Evolutionary conservation across 2,329 filamentous ascomycete species (phyloP).

Genomic region (Sporothrix pseudoabietina): DNA sequence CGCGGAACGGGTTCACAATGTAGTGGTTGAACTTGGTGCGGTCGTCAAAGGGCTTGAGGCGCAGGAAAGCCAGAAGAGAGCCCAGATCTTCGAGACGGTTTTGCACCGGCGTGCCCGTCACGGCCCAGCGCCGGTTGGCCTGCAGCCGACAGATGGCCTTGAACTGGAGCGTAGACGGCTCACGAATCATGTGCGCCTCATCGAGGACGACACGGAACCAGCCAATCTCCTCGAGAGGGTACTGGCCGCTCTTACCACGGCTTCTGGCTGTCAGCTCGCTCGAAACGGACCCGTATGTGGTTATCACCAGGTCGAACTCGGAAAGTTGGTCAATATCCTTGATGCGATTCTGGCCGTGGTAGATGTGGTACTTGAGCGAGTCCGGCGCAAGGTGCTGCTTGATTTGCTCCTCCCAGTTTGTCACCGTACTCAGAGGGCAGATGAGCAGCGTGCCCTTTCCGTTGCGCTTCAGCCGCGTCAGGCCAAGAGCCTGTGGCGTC

Average conservation of each 20-base stretch:
- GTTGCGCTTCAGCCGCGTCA: conserved; percentile 64
- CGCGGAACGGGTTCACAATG: conserved; percentile 85
- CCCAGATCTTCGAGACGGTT: conserved; percentile 90
- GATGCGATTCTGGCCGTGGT: conserved; percentile 78
- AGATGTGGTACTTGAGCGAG: conserved; percentile 73
- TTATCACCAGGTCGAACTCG: conserved; percentile 81
- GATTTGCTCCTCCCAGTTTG: conserved; percentile 94
- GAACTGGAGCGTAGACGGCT: conserved; percentile 77
- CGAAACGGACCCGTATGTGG: conserved; percentile 86
- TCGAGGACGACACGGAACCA: conserved; percentile 95
- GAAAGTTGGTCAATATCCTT: conserved; percentile 69
- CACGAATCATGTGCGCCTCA: conserved; percentile 92
- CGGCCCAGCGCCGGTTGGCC: conserved; percentile 85
- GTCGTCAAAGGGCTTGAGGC: conserved; percentile 82
- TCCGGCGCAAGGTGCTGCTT: conserved; percentile 72
- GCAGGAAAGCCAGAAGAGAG: conserved; percentile 81
- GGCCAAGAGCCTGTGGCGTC: conserved; percentile 48
- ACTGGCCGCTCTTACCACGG: conserved; percentile 60
- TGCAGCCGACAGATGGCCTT: conserved; percentile 80
- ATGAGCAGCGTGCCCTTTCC: conserved; percentile 81
- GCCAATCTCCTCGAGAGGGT: conserved; percentile 74
- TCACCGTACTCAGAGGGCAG: conserved; percentile 85
- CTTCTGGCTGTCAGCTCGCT: conserved; percentile 71
- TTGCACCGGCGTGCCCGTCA: conserved; percentile 95
- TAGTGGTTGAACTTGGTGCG: conserved; percentile 72